phyloP scores from a whole-genome alignment of 2,329 filamentous ascomycete species.

The Monosporascus cannonballus region DNA sequence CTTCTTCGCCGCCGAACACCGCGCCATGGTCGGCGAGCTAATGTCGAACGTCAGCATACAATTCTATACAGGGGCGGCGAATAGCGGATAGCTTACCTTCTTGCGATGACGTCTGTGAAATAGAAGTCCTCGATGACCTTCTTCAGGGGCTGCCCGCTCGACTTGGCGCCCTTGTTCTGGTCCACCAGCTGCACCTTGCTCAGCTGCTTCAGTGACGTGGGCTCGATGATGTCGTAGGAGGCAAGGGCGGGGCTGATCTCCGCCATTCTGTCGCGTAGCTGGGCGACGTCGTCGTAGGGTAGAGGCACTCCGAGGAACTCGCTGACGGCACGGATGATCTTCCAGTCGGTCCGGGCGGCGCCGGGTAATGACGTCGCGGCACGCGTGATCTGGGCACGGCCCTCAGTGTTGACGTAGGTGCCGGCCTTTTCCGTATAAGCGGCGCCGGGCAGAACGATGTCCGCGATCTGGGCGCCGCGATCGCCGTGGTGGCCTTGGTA shows the following conservation, averaged over 20 bases:
- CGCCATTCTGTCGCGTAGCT: slow-evolving; percentile 85
- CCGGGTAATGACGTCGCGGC: slow-evolving; percentile 84
- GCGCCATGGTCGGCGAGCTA: slow-evolving; percentile 96
- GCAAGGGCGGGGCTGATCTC: slow-evolving; percentile 89
- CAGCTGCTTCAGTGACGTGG: slow-evolving; percentile 64
- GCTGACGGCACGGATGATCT: slow-evolving; percentile 88
- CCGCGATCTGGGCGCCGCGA: slow-evolving; percentile 83
- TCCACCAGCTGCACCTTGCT: slow-evolving; percentile 95
- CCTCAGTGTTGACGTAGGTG: slow-evolving; percentile 97
- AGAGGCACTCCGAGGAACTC: slow-evolving; percentile 86
- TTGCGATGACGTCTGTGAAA: slow-evolving; percentile 94
- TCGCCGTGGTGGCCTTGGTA: slow-evolving; percentile 99
- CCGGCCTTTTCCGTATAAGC: slow-evolving; percentile 96
- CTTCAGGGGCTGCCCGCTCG: slow-evolving; percentile 68
- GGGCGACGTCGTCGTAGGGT: slow-evolving; percentile 87
- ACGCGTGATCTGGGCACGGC: slow-evolving; percentile 88
- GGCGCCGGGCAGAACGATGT: slow-evolving; percentile 87
- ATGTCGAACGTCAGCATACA: slow-evolving; percentile 7
- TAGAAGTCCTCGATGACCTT: slow-evolving; percentile 94
- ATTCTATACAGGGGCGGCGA: slow-evolving; percentile 4
- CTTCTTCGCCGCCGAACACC: slow-evolving; percentile 89
- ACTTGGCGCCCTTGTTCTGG: slow-evolving; percentile 82
- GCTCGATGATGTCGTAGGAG: slow-evolving; percentile 86
- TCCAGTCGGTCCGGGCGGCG: slow-evolving; percentile 93
- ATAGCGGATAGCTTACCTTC: slow-evolving; percentile 60